Base-by-base conservation (phyloP, 116 monocot genomes). In the Cymodocea nodosa region DNA sequence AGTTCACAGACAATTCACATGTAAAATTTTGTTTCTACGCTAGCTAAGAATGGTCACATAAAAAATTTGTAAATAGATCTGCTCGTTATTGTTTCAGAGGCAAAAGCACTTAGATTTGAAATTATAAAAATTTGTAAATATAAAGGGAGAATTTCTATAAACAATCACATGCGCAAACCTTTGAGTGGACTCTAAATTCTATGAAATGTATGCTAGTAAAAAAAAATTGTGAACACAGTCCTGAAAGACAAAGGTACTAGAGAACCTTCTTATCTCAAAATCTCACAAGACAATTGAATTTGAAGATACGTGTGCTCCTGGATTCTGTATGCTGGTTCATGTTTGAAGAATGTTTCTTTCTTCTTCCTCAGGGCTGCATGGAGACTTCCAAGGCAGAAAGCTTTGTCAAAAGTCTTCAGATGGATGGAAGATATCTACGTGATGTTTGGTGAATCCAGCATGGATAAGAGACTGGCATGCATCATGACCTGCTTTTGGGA, bases 381-480 rank as follows among this genome's bases (percentile, higher is more conserved):
- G 85, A 87, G 64, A 79, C 68, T 62, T 79, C 87, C 0, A 78
- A 85, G 71, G 74, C 92, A 4, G 92, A 92, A 62, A 79, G 80
- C 59, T 60, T 85, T 37, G 85, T 92, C 34, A 92, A 92, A 78
- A 85, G 59, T 63, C 79, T 92, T 66, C 92, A 92, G 40, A 87
- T 70, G 81, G 80, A 80, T 63, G 92, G 92, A 8, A 84, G 92
- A 68, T 92, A 92, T 53, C 69, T 87, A 35, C 82, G 92, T 36
- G 92, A 92, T 61, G 87, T 92, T 15, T 92, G 92, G 92, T 92
- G 65, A 84, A 62, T 56, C 22, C 19, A 44, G 44, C 44, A 10
- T 12, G 44, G 44, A 44, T 44, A 12, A 44, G 44, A 44, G 44
- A 44, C 30, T 30, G 2, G 30, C 30, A 9, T 8, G 44, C 44